Conservation (phyloP, 73 alveolate genomes). For the Breviolum minutum region DNA sequence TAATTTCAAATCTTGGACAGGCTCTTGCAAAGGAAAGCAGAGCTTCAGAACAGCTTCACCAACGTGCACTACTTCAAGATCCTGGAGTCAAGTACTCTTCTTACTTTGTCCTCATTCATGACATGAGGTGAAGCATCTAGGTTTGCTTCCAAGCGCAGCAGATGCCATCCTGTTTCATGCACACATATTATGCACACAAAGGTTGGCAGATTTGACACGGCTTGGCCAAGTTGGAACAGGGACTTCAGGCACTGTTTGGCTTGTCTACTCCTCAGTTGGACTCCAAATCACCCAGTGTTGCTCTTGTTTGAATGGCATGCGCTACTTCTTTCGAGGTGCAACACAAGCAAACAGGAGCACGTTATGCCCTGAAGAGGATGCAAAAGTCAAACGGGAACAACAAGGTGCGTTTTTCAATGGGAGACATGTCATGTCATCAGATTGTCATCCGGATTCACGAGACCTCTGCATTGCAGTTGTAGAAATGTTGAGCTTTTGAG, state of each 20-base stretch:
- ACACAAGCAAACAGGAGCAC: slow-evolving; percentile 32
- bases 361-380: slow-evolving; percentile 70
- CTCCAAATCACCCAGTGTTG: neutral
- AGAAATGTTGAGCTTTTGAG: neutral
- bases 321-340: slow-evolving; percentile 10
- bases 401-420: neutral
- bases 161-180: no score
- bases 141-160: neutral
- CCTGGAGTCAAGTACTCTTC: slow-evolving; percentile 54
- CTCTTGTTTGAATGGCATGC: neutral
- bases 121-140: neutral
- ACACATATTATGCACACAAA: neutral
- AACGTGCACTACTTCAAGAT: slow-evolving; percentile 55
- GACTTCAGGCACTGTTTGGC: slow-evolving; percentile 80
- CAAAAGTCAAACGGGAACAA: slow-evolving; percentile 48
- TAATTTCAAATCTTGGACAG: neutral
- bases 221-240: slow-evolving; percentile 85
- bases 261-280: neutral
- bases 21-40: slow-evolving; percentile 65
- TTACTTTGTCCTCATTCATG: neutral
- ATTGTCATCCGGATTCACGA: no score
- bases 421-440: neutral
- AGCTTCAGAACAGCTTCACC: slow-evolving; percentile 66
- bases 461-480: neutral
- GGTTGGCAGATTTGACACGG: slow-evolving; percentile 43